Conservation (phyloP, 768 basidiomycete species). For the Lactifluus hygrophoroides region DNA sequence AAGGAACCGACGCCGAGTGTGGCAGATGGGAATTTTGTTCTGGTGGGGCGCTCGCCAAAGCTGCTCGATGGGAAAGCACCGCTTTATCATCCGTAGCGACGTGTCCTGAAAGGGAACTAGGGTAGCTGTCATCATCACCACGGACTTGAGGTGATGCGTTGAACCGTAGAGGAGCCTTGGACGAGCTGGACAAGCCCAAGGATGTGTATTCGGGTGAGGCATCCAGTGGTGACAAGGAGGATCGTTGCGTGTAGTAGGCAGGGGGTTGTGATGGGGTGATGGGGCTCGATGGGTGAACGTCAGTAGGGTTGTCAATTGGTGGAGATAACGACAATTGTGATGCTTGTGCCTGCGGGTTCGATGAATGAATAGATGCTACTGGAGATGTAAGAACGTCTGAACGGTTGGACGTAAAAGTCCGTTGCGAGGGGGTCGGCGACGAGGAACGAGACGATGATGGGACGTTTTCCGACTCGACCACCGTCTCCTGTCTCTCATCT, state of each 20-base stretch:
- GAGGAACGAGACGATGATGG: not conserved
- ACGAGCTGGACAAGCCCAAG: not conserved
- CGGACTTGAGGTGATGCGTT: not conserved
- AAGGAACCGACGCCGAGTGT: constrained; percentile 4
- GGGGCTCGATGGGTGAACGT: not conserved
- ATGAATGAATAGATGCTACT: not conserved
- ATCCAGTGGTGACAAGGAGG: not conserved
- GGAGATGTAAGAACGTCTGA: not conserved
- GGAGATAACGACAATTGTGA: not conserved
- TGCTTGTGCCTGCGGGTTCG: not conserved
- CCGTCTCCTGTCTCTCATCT: not conserved
- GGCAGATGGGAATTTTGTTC: not conserved
- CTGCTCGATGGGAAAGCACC: constrained; percentile 27
- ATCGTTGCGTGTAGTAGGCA: constrained; percentile 13
- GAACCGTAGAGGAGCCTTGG: constrained; percentile 2
- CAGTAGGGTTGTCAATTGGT: not conserved
- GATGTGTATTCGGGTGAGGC: not conserved
- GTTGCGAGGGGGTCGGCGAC: constrained; percentile 3
- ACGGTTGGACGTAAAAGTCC: not conserved
- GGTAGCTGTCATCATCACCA: not conserved
- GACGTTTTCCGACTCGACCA: not conserved
- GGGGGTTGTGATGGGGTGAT: constrained; percentile 4
- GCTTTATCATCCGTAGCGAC: constrained; percentile 33
- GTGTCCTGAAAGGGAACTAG: constrained; percentile 24
- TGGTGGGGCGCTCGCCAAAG: constrained; percentile 19